Percentiles rank a stretch among this genome's conserved stretches.
Evolutionary conservation across 1,284 basidiomycete genomes (phyloP).

Genomic region (Inonotus obliquus): DNA sequence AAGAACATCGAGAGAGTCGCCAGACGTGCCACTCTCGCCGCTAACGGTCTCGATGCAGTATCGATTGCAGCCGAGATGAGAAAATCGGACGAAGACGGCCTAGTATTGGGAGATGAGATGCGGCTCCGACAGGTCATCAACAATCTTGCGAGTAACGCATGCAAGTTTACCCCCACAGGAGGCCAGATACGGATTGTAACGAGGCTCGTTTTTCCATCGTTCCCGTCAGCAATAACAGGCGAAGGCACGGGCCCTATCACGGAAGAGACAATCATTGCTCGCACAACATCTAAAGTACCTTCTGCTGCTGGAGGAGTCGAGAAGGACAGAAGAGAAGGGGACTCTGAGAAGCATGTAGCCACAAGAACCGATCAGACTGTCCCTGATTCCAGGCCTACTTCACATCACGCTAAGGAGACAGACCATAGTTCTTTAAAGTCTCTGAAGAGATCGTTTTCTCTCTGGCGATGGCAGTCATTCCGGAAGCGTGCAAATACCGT

Average conservation of each 20-base stretch:
- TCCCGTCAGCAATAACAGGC: neutral
- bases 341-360: neutral
- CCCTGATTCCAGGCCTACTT: neutral
- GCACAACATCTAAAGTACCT: neutral
- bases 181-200: constrained; percentile 62
- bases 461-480: neutral
- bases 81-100: constrained; percentile 49
- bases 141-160: constrained; percentile 73
- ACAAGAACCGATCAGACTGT: neutral
- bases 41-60: constrained; percentile 35
- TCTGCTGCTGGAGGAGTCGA: neutral
- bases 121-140: constrained; percentile 77
- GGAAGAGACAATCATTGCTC: neutral
- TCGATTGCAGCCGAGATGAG: constrained; percentile 36
- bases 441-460: neutral
- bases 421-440: neutral
- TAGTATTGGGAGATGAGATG: constrained; percentile 77
- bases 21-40: constrained; percentile 51
- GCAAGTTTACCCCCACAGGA: constrained; percentile 79
- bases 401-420: neutral
- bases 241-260: neutral
- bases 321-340: neutral
- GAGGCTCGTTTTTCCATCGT: constrained; percentile 39
- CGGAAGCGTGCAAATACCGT: neutral
- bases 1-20: constrained; percentile 67